A percentile compares a stretch with the other conserved stretches of the same genome.
Evolutionary conservation across 2,329 filamentous ascomycete species (phyloP).

Genomic region (Celoporthe dispersa): DNA sequence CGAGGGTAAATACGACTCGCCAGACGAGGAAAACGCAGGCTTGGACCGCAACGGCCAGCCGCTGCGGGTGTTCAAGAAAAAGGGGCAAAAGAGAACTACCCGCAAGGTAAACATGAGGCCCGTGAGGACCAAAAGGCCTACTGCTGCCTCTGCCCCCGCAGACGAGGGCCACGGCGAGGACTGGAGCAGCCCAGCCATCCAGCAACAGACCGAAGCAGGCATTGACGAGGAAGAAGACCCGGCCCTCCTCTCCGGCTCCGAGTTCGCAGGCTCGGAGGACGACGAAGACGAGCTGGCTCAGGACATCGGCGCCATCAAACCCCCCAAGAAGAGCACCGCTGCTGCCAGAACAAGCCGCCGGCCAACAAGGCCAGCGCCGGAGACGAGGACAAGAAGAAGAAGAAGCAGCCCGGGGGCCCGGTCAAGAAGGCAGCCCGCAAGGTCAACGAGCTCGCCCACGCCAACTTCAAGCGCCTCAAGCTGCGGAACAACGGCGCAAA

Average conservation of each 20-base stretch:
- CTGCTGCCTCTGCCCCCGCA: constrained; percentile 35
- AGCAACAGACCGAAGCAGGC: constrained; percentile 20
- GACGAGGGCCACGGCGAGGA: constrained; percentile 38
- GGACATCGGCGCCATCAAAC: constrained; percentile 4
- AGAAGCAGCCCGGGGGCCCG: constrained; percentile 39
- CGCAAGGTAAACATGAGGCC: constrained; percentile 68
- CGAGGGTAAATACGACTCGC: constrained; percentile 61
- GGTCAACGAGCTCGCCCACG: constrained; percentile 66
- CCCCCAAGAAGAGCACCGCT: constrained; percentile 14
- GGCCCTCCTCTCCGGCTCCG: constrained; percentile 45
- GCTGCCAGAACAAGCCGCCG: constrained; percentile 31
- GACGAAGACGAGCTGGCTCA: constrained; percentile 46
- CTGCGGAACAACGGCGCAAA: constrained; percentile 66
- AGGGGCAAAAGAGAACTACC: constrained; percentile 80
- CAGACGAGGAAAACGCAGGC: constrained; percentile 51
- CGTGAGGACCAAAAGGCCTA: constrained; percentile 53
- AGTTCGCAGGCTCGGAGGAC: constrained; percentile 43
- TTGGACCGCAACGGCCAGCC: constrained; percentile 62
- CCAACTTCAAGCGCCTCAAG: constrained; percentile 71
- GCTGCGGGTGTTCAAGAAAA: constrained; percentile 75
- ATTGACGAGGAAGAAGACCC: constrained; percentile 39
- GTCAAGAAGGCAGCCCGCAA: constrained; percentile 61
- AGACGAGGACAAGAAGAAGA: constrained; percentile 32
- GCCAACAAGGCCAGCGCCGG: constrained; percentile 37
- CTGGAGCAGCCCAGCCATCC: constrained; percentile 37